Base-by-base conservation (phyloP, 805 yeast genomes). In the Yamadazyma philogaea region DNA sequence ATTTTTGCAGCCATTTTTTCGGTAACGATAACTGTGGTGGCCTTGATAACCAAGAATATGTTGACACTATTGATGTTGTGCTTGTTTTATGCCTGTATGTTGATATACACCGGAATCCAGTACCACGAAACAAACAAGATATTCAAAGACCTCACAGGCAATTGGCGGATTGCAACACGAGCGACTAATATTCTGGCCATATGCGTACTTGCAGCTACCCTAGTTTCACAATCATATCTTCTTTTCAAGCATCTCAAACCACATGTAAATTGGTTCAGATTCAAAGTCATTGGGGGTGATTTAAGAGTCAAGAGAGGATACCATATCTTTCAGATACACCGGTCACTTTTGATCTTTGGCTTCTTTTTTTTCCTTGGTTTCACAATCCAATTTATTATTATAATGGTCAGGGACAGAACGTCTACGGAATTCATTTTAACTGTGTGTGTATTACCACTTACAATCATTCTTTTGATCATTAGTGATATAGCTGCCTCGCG, bases 311-410 rank as follows among this genome's bases (percentile, higher is more conserved):
- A 64, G 46, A 53, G 60, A 6, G 55, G 70, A 49, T 72, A 67
- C 48, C 51, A 52, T 15, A 32, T 56, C 6, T 69, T 69, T 54
- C 75, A 71, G 44, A 53, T 74, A 40, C 74, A 71, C 54, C 53
- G 61, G 15, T 40, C 55, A 10, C 43, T 56, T 7, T 44, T 58
- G 36, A 50, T 57, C 10, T 53, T 58, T 44, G 56, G 51, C 30
- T 55, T 55, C 32, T 75, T 73, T 62, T 75, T 73, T 58, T 74
- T 75, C 45, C 53, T 74, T 18, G 79, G 75, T 2, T 74, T 74
- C 55, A 72, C 78, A 2, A 60, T 74, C 21, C 79, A 75, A 50
- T 75, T 72, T 48, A 54, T 70, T 18, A 75, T 72, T 33, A 70
- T 74, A 30, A 70, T 75, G 59, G 57, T 73, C 11, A 50, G 58